Base-by-base conservation (phyloP, 108 stramenopile species). In the Schizochytrium sp. region DNA sequence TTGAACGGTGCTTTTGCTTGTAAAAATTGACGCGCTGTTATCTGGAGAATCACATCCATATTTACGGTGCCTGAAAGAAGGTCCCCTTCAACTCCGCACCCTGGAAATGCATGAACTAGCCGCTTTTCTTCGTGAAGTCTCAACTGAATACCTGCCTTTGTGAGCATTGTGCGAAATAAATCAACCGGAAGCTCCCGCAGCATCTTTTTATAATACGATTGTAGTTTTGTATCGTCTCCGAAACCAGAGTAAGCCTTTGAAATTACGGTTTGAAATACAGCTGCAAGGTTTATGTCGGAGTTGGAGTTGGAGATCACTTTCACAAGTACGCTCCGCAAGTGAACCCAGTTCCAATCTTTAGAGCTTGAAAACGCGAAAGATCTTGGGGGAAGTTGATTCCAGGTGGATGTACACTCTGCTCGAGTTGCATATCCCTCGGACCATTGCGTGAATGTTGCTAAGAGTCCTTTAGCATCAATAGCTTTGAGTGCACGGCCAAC, bases 61-160 rank as follows among this genome's bases (percentile, higher is more conserved):
- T 83, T 83, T n/a, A 83, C 53, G 38, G 76, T 55, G 8, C 47
- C 76, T 10, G 28, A 53, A 1, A 83, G 15, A 13, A 10, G 12
- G 28, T 55, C 53, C 15, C 76, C 76, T 10, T 49, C 53, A 47
- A 10, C 76, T 2, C 3, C 76, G 1, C 53, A 10, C 5, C 76
- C 76, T 5, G 45, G 47, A 50, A 83, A 83, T n/a, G 28, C 1
- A n/a, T 40, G 28, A 17, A 50, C 28, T 10, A 83, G 76, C 40
- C 76, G 47, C 53, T 83, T 83, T 42, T 83, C 76, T 3, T 83
- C 76, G 40, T 83, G 76, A 42, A 83, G 76, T 0, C 76, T 47
- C 0, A 83, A 53, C 50, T 83, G 47, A 53, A 83, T 28, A 10
- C 53, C 53, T 7, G 76, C 76, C 5, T 10, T 13, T 47, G 50